These are phyloP conservation scores for Camelina hispida DNA, from an alignment of 345 rosid genomes.

Conservation along the genomic window DNA sequence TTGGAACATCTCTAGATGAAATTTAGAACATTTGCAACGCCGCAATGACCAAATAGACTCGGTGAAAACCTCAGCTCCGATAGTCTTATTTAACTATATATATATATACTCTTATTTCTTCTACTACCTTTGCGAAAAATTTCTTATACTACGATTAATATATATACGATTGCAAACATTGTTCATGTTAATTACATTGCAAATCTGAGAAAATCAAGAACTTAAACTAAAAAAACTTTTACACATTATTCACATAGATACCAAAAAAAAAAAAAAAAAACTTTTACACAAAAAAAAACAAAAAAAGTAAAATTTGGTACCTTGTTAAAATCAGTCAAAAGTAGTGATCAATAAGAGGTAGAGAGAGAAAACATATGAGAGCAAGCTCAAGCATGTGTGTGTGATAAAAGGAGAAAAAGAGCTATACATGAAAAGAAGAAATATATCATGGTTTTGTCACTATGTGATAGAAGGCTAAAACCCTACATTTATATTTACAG, in stretches of 20 bases:
- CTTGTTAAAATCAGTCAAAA: slow-evolving; percentile 29
- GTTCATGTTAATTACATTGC: neutral
- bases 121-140: neutral
- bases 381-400: slow-evolving; percentile 28
- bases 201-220: neutral
- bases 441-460: slow-evolving; percentile 26
- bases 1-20: neutral
- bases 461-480: slow-evolving; percentile 40
- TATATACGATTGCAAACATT: neutral
- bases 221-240: slow-evolving; percentile 1
- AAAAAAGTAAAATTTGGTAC: neutral
- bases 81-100: neutral
- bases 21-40: neutral
- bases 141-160: too few relatives aligned
- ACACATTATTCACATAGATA: too few relatives aligned
- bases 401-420: slow-evolving; percentile 38
- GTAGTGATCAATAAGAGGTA: slow-evolving; percentile 20
- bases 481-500: slow-evolving; percentile 33
- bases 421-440: slow-evolving; percentile 39
- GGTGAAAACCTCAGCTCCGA: slow-evolving; percentile 1
- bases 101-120: neutral
- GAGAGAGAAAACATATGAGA: slow-evolving; percentile 10
- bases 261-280: neutral
- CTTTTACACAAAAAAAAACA: too few relatives aligned
- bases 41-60: neutral